A percentile compares a stretch with the other conserved stretches of the same genome.
Conservation (phyloP, 2,329 filamentous ascomycete species). For the Penicillium sp. region DNA sequence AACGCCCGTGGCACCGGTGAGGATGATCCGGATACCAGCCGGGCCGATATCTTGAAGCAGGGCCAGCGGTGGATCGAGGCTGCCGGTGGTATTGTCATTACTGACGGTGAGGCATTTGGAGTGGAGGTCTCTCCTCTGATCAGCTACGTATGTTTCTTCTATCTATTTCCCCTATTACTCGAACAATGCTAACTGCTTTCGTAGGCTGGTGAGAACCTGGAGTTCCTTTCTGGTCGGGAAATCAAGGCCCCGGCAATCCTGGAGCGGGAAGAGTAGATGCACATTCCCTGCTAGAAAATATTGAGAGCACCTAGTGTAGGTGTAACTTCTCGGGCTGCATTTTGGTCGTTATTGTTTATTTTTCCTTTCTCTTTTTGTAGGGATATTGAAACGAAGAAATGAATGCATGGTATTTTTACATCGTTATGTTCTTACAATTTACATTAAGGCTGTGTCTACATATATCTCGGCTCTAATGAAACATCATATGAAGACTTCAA, state of each 20-base stretch:
- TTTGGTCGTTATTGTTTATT: background rate
- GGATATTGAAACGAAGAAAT: constrained; percentile 23
- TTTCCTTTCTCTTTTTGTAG: background rate
- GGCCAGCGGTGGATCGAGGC: constrained; percentile 81
- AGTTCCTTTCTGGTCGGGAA: constrained; percentile 59
- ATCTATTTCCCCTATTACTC: background rate
- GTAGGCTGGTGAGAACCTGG: constrained; percentile 63
- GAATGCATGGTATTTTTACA: constrained; percentile 14
- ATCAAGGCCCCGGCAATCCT: constrained; percentile 66
- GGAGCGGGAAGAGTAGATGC: constrained; percentile 55
- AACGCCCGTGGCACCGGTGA: constrained; percentile 82
- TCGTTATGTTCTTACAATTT: too few species aligned
- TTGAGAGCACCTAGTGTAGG: background rate
- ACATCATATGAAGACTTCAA: too few species aligned
- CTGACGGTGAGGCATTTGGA: constrained; percentile 62
- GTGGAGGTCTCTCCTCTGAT: constrained; percentile 90
- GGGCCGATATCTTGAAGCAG: constrained; percentile 83
- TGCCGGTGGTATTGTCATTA: constrained; percentile 73
- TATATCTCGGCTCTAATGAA: too few species aligned
- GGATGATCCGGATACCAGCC: constrained; percentile 93
- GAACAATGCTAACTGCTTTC: constrained; percentile 16
- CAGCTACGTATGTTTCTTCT: constrained; percentile 77
- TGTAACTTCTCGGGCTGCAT: background rate
- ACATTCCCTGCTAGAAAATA: background rate
- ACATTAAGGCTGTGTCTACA: too few species aligned